Conservation (phyloP, 2,329 filamentous ascomycete species). For the Fusarium falciforme region DNA sequence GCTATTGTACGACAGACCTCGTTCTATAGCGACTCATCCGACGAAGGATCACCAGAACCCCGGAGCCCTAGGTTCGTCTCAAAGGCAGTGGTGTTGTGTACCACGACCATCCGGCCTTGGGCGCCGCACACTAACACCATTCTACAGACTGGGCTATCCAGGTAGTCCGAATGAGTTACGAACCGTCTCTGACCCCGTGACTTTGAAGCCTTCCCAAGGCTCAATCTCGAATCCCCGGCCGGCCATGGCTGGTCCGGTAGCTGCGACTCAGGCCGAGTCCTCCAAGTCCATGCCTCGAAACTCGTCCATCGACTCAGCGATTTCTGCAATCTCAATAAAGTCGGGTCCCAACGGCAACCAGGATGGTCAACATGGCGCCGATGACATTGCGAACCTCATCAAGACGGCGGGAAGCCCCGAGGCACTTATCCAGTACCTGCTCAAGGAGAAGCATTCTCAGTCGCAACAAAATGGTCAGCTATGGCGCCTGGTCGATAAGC, state of each 20-base stretch:
- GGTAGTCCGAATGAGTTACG: constrained; percentile 61
- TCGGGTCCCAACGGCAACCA: constrained; percentile 66
- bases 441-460: constrained; percentile 92
- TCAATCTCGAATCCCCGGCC: constrained; percentile 51
- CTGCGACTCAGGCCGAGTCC: constrained; percentile 54
- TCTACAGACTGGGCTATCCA: constrained; percentile 42
- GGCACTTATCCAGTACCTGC: constrained; percentile 85
- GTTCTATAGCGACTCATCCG: constrained; percentile 53
- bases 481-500: constrained; percentile 97
- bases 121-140: constrained; percentile 23
- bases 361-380: constrained; percentile 68
- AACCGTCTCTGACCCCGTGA: constrained; percentile 58
- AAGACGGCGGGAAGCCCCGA: constrained; percentile 89
- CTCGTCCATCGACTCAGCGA: constrained; percentile 92
- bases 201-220: constrained; percentile 56
- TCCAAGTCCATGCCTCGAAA: constrained; percentile 70
- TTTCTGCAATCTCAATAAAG: constrained; percentile 78
- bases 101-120: not conserved
- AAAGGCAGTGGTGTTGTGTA: constrained; percentile 4
- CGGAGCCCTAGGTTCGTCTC: constrained; percentile 48
- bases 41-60: constrained; percentile 48
- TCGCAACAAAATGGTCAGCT: constrained; percentile 91
- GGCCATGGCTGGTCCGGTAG: constrained; percentile 61
- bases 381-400: constrained; percentile 84
- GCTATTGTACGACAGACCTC: constrained; percentile 42